Conservation (phyloP, 2,329 filamentous ascomycete species). For the Apiospora pterosperma region DNA sequence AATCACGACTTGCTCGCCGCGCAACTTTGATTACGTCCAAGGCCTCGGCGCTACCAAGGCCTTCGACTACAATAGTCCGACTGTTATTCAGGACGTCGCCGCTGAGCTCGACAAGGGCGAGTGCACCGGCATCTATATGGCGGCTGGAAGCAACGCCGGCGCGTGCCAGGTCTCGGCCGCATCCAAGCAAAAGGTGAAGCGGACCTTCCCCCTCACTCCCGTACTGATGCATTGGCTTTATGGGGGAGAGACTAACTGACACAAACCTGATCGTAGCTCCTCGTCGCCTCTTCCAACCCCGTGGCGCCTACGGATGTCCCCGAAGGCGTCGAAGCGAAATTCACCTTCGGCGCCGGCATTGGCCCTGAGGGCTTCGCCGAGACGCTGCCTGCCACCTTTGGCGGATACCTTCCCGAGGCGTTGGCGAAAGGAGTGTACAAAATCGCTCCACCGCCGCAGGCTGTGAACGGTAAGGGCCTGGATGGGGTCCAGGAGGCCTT, state of each 20-base stretch:
- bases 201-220: background rate
- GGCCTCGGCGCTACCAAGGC: conserved; percentile 30
- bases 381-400: conserved; percentile 8
- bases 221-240: background rate
- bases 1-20: conserved; percentile 4
- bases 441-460: background rate
- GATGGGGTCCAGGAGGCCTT: conserved; percentile 13
- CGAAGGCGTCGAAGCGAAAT: conserved; percentile 8
- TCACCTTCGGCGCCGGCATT: conserved; percentile 7
- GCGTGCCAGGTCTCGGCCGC: conserved; percentile 11
- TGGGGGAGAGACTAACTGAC: background rate
- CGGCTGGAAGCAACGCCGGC: conserved; percentile 9
- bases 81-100: conserved; percentile 13
- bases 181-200: conserved; percentile 12
- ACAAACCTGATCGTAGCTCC: background rate
- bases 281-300: conserved; percentile 3
- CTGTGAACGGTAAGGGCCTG: conserved; percentile 4
- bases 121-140: conserved; percentile 14
- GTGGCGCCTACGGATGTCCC: conserved; percentile 7
- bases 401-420: conserved; percentile 10
- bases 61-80: conserved; percentile 29
- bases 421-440: conserved; percentile 7
- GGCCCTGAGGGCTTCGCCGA: background rate
- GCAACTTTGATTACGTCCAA: conserved; percentile 26
- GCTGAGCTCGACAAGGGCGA: conserved; percentile 13